These are phyloP conservation scores for Phytophthora vignae DNA, from an alignment of 352 stramenopile species.

Conservation along the genomic window DNA sequence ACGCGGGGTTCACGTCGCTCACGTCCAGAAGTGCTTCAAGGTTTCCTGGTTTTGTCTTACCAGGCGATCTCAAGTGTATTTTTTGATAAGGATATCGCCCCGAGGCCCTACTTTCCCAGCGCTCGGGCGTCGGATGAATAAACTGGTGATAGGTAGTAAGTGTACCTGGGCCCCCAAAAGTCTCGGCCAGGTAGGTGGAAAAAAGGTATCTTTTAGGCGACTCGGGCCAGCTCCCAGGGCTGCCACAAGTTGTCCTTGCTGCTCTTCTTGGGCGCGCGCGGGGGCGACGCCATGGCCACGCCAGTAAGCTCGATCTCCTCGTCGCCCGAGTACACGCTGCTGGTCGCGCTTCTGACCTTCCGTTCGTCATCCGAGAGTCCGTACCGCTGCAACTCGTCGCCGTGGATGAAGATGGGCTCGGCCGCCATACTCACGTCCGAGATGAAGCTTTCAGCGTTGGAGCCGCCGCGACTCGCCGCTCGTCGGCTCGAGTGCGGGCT, in stretches of 20 bases:
- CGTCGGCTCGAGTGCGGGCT: slow-evolving; percentile 29
- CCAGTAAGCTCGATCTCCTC: slow-evolving; percentile 80
- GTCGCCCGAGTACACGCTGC: slow-evolving; percentile 54
- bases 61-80: background rate
- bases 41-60: background rate
- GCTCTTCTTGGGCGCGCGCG: slow-evolving; percentile 35
- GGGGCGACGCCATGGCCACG: slow-evolving; percentile 52
- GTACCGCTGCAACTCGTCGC: slow-evolving; percentile 41
- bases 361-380: slow-evolving; percentile 54
- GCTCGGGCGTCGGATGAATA: slow-evolving; percentile 17
- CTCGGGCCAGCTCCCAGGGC: slow-evolving; percentile 75
- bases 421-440: slow-evolving; percentile 48
- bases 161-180: slow-evolving; percentile 21
- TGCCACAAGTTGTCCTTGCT: slow-evolving; percentile 74
- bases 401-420: slow-evolving; percentile 43
- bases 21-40: background rate
- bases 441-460: slow-evolving; percentile 53
- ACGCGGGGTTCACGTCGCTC: background rate
- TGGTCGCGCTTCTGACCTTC: slow-evolving; percentile 37
- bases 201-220: slow-evolving; percentile 31
- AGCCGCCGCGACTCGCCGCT: slow-evolving; percentile 18
- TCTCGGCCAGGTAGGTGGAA: slow-evolving; percentile 7
- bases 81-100: background rate
- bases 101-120: background rate
- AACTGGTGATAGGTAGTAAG: slow-evolving; percentile 1